Evolutionary conservation across 1,284 basidiomycete genomes (phyloP), one percentile per base, ranked within the genome.

Genomic region (Wolfiporia cocos): DNA sequence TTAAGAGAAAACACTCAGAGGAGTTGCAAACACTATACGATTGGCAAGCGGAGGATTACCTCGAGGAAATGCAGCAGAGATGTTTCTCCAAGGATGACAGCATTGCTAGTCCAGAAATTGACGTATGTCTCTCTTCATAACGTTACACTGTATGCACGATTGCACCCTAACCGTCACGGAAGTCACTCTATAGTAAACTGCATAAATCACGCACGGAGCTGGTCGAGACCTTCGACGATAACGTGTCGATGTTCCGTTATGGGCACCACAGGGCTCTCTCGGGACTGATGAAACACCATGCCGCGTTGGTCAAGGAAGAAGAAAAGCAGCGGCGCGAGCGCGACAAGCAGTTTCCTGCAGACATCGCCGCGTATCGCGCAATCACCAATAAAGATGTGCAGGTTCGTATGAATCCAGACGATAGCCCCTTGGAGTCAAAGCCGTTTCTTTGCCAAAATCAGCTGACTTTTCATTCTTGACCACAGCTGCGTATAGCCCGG

Each of bases 321-420:
- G 62, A 65, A 34, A 46, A 53, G 7, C 53, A 46, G 14, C 67
- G 64, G 1, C 63, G 61, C 41, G 54, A 52, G 18, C 66, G 62
- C 3, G 70, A 74, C 24, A 58, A 64, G 2, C 63, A 64, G 41
- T 83, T 85, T 48, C 82, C 81, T 1, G 47, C 52, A 17, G 67
- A 61, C 24, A 50, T 67, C 14, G 62, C 57, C 5, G 74, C 77
- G 7, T 84, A 72, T 50, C 51, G 63, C 2, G 44, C 41, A 5
- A 57, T 63, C 17, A 69, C 63, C 32, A 58, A 68, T 14, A 67
- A 66, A 26, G 76, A 78, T 31, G 55, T 67, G 0, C 71, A 75
- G 44, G 54, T 51, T 18, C 17, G 45, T 15, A 32, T 44, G 6
- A 9, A 20, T n/a, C 12, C 2, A 14, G 12, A 11, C 18, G n/a